A percentile compares a stretch with the other conserved stretches of the same genome.
phyloP scores from a whole-genome alignment of 1,284 basidiomycete genomes.

The Fomitopsis palustris region DNA sequence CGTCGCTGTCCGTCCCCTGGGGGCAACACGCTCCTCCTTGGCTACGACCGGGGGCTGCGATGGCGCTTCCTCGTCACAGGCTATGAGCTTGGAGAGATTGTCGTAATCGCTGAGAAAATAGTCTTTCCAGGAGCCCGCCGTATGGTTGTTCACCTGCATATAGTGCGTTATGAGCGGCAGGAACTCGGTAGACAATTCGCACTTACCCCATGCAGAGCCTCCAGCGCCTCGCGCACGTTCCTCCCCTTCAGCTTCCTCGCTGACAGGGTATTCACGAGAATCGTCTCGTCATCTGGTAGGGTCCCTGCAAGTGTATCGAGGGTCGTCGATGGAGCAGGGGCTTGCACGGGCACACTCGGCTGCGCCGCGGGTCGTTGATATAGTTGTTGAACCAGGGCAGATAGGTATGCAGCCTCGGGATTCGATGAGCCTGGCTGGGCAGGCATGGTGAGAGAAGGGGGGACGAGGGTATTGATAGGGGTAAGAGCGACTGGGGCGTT shows the following conservation, averaged over 20 bases:
- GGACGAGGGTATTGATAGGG: too few species aligned
- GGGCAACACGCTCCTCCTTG: too few species aligned
- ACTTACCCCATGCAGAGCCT: constrained; percentile 41
- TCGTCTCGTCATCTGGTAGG: constrained; percentile 46
- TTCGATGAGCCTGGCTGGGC: too few species aligned
- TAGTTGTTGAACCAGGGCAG: too few species aligned
- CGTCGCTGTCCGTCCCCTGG: too few species aligned
- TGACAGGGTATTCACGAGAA: constrained; percentile 43
- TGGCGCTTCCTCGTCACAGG: neutral
- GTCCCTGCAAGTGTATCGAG: constrained; percentile 43
- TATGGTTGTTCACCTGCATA: constrained; percentile 38
- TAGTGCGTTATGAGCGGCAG: constrained; percentile 41
- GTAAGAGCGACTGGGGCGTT: too few species aligned
- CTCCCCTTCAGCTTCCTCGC: constrained; percentile 30
- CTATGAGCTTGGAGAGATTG: neutral
- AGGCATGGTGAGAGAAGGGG: too few species aligned
- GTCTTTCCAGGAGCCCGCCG: constrained; percentile 60
- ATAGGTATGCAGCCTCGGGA: too few species aligned
- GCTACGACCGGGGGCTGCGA: too few species aligned
- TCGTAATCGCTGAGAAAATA: constrained; percentile 58
- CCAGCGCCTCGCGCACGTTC: constrained; percentile 38
- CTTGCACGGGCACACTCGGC: too few species aligned
- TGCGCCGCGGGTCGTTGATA: too few species aligned
- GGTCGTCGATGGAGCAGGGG: too few species aligned
- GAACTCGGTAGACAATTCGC: constrained; percentile 17